Base-by-base conservation (phyloP, 73 alveolate genomes). In the Strombidium stylifer region DNA sequence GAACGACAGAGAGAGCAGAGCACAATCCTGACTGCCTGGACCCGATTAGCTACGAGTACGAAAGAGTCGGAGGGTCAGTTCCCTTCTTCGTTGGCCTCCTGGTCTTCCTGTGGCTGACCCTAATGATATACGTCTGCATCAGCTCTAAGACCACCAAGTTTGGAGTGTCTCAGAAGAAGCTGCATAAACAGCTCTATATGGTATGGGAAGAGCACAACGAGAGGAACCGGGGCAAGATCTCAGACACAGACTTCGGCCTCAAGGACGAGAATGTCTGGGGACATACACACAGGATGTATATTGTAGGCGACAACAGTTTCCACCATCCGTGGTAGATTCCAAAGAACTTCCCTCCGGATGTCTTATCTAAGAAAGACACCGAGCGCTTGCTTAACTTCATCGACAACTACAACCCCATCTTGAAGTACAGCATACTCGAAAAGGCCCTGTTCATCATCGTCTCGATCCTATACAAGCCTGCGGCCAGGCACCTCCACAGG, bases 1-100 rank as follows among this genome's bases (percentile, higher is more conserved):
- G n/a, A n/a, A 58, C 72, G 15, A 15, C 44, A 0, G 72, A 68
- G 3, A 5, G 30, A 21, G 82, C 45, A 1, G 55, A 21, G 23
- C 31, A 5, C 16, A 78, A 78, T 30, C 75, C 78, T 0, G 77
- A 78, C 23, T 78, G 89, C 28, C 39, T 65, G 7, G 30, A 37
- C 19, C 49, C 46, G 0, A 26, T 78, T 28, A 68, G 25, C 46
- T 73, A 23, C 56, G 52, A 21, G 36, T 76, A 19, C 32, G 36
- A 39, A 42, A 51, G 4, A 24, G 10, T 32, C 42, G 64, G 15
- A 82, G 88, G 2, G 61, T 62, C 27, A 25, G 18, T 6, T 64
- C 41, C 30, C 5, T 64, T 34, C 20, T 28, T 3, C 39, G 36
- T 32, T 5, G 23, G 41, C 30, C 12, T 47, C 12, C 37, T 31